phyloP scores from a whole-genome alignment of 2,329 filamentous ascomycete genomes.

The Cercospora beticola region DNA sequence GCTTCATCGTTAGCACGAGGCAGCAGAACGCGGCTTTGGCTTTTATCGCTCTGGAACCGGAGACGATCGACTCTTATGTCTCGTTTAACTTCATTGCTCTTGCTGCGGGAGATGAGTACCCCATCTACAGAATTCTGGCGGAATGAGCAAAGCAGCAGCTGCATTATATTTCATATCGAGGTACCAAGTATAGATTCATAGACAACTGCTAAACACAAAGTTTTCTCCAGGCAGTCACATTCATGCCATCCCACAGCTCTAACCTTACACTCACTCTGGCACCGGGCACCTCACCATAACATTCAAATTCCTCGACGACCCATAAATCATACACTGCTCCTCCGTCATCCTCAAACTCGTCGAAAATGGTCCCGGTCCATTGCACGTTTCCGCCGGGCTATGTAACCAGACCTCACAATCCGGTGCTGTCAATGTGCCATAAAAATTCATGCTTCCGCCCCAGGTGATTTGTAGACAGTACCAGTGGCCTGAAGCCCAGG shows the following conservation, averaged over 20 bases:
- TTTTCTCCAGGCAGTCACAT: neutral
- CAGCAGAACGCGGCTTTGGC: conserved; percentile 43
- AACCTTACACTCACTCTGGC: too few species aligned
- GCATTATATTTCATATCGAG: neutral
- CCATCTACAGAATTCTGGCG: conserved; percentile 31
- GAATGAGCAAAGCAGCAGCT: neutral
- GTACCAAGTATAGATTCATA: neutral
- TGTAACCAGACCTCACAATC: neutral
- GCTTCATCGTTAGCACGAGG: conserved; percentile 37
- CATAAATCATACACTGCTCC: neutral
- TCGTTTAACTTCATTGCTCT: conserved; percentile 41
- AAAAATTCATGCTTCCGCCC: neutral
- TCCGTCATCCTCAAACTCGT: neutral
- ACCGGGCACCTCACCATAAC: conserved; percentile 1
- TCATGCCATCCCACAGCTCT: neutral
- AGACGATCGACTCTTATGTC: conserved; percentile 42
- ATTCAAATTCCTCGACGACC: neutral
- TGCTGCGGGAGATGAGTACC: conserved; percentile 39
- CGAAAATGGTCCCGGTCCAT: neutral
- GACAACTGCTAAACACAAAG: neutral
- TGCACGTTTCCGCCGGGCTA: neutral
- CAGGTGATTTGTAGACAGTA: neutral
- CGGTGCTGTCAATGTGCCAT: neutral
- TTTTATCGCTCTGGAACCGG: conserved; percentile 42
- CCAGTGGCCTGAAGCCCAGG: neutral